Conservation (phyloP, 495 filamentous ascomycete species). For the Cairneyella variabilis region DNA sequence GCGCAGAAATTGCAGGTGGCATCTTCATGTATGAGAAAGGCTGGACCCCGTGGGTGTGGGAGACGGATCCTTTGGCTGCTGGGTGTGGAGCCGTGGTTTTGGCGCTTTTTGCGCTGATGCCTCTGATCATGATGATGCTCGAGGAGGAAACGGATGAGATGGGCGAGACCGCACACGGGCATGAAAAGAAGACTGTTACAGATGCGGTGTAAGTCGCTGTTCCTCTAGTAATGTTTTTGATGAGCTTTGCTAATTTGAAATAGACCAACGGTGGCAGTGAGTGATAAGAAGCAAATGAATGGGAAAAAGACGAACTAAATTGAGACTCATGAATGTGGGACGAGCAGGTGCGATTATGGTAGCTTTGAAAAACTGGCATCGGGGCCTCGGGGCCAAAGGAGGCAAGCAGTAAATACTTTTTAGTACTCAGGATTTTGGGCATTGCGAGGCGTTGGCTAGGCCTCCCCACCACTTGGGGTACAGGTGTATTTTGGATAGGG, state of each 20-base stretch:
- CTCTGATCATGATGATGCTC: constrained; percentile 12
- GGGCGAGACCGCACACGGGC: constrained; percentile 14
- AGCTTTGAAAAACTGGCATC: background rate
- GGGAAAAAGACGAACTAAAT: constrained; percentile 13
- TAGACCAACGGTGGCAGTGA: constrained; percentile 10
- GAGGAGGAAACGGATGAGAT: constrained; percentile 15
- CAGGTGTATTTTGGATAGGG: too few relatives aligned
- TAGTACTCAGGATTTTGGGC: background rate
- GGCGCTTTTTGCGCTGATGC: constrained; percentile 20
- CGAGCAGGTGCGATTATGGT: background rate
- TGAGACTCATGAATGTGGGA: too few relatives aligned
- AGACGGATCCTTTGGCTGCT: constrained; percentile 10
- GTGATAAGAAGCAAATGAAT: constrained; percentile 6
- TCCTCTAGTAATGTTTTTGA: background rate
- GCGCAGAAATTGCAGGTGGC: constrained; percentile 6
- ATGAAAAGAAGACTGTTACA: constrained; percentile 18
- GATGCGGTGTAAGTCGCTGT: constrained; percentile 16
- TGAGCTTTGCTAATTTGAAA: background rate
- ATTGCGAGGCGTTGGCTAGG: constrained; percentile 3
- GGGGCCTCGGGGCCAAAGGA: background rate
- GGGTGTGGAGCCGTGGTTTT: constrained; percentile 5
- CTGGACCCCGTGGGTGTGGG: constrained; percentile 7
- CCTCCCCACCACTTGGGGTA: too few relatives aligned
- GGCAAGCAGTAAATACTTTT: background rate
- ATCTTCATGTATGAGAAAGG: constrained; percentile 16